Conservation (phyloP, 1,284 basidiomycete species). For the Naganishia sp. region DNA sequence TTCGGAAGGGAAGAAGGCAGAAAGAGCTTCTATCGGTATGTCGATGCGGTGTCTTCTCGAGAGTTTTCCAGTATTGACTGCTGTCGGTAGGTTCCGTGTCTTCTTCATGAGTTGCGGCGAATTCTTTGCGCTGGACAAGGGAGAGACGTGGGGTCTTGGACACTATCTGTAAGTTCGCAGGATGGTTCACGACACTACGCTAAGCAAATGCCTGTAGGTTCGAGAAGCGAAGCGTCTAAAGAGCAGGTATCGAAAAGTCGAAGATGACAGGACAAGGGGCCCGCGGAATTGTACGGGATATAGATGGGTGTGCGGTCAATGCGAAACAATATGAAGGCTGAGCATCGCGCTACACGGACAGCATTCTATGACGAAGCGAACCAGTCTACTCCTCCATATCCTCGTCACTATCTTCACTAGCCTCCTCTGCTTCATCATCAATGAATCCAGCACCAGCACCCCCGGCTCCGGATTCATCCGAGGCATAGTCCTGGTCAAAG, state of each 20-base stretch:
- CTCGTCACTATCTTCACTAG: slow-evolving; percentile 26
- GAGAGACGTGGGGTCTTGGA: slow-evolving; percentile 66
- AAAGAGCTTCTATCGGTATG: slow-evolving; percentile 64
- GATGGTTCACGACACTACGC: not conserved
- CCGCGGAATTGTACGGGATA: slow-evolving; percentile 1
- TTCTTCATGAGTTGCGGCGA: slow-evolving; percentile 77
- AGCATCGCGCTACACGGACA: too few relatives aligned
- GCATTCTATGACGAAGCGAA: not conserved
- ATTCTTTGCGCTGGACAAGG: slow-evolving; percentile 67
- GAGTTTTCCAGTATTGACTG: not conserved
- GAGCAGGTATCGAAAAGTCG: not conserved
- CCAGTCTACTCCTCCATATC: slow-evolving; percentile 20
- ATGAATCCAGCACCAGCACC: slow-evolving; percentile 26
- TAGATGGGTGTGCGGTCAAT: not conserved
- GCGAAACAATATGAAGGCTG: not conserved
- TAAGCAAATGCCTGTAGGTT: not conserved
- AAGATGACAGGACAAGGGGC: not conserved
- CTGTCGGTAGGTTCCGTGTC: slow-evolving; percentile 61
- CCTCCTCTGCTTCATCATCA: slow-evolving; percentile 29
- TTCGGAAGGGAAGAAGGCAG: slow-evolving; percentile 59
- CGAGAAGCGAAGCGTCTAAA: slow-evolving; percentile 17
- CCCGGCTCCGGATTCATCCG: slow-evolving; percentile 21
- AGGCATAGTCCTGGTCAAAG: slow-evolving; percentile 32
- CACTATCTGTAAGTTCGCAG: slow-evolving; percentile 57
- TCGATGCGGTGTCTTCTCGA: not conserved